A percentile compares a stretch with the other conserved stretches of the same genome.
Conservation (phyloP, 139 green algal genomes). For the Chlamydomonas incerta region DNA sequence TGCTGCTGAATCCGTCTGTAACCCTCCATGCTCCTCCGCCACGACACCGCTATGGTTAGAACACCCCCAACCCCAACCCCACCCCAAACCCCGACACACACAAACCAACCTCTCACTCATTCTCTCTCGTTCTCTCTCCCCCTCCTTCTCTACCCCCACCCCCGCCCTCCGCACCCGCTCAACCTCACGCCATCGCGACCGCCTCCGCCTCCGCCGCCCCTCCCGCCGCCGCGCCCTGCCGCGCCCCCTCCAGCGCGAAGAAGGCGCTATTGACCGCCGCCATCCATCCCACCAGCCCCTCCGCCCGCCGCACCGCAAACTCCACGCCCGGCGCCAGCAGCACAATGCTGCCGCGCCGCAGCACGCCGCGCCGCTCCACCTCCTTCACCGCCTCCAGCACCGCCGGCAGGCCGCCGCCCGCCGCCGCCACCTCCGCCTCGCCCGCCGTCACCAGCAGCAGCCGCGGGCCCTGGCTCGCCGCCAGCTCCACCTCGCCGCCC, state of each 20-base stretch:
- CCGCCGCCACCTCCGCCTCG: conserved; percentile 21
- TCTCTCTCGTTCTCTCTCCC: no score
- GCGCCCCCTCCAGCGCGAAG: conserved; percentile 45
- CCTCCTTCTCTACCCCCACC: no score
- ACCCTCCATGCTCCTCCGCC: no score
- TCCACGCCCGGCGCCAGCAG: conserved; percentile 64
- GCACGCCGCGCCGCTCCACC: background rate
- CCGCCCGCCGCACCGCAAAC: conserved; percentile 43
- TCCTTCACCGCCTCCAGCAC: conserved; percentile 1
- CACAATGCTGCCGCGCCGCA: conserved; percentile 55
- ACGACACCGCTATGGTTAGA: no score
- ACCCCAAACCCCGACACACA: no score
- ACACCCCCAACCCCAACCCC: no score
- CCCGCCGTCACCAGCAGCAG: conserved; percentile 65
- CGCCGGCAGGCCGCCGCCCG: background rate
- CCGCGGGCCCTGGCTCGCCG: conserved; percentile 59
- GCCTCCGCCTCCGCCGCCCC: background rate
- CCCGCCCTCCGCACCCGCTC: no score
- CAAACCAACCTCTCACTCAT: background rate
- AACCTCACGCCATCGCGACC: background rate
- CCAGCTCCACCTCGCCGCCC: conserved; percentile 9
- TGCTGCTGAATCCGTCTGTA: no score
- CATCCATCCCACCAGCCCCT: conserved; percentile 53
- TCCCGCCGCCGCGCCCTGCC: background rate
- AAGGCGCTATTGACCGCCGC: conserved; percentile 62